Evolutionary conservation across 1,139 yeast species (phyloP), one percentile per base, ranked within the genome.

Genomic region (Kodamaea plutei): DNA sequence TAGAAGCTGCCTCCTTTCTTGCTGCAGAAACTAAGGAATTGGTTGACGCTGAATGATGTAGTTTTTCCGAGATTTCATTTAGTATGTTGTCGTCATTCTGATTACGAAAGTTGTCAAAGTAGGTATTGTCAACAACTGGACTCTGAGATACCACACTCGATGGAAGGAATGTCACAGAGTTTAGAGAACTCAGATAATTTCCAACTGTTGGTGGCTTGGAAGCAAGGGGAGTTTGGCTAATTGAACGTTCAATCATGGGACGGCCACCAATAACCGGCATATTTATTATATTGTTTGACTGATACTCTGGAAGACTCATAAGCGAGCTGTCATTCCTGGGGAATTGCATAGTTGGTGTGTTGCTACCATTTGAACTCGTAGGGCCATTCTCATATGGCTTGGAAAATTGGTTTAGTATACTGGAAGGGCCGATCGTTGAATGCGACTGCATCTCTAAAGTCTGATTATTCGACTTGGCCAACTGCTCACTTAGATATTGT

Each of bases 291-390:
- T 22, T 29, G 20, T 26, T 30, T 8, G 23, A 12, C 7, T 23
- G 33, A 25, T 35, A 35, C 22, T 56, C 62, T 1, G 56, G 56
- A 24, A 57, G 43, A 27, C 58, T 54, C 12, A 50, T 42, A 15
- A 54, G 34, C 5, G 61, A 54, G 25, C 39, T 35, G 22, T 55
- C 56, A 22, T 52, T 52, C 11, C 52, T 42, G 13, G n/a, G n/a
- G n/a, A n/a, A n/a, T n/a, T n/a, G n/a, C n/a, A 50, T 29, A 34
- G 48, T 27, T 33, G 41, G 36, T 7, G 28, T 36, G 8, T 31
- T 32, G 16, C 43, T 39, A 6, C 36, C 42, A 12, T 36, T 38
- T 15, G 44, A 37, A 12, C n/a, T 9, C 5, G 30, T 29, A 11
- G 41, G 33, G 18, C 31, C 33, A 20, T 35, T 29, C 8, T 30